phyloP scores from a whole-genome alignment of 75 land plant species.

The Selaginella tamariscina region DNA sequence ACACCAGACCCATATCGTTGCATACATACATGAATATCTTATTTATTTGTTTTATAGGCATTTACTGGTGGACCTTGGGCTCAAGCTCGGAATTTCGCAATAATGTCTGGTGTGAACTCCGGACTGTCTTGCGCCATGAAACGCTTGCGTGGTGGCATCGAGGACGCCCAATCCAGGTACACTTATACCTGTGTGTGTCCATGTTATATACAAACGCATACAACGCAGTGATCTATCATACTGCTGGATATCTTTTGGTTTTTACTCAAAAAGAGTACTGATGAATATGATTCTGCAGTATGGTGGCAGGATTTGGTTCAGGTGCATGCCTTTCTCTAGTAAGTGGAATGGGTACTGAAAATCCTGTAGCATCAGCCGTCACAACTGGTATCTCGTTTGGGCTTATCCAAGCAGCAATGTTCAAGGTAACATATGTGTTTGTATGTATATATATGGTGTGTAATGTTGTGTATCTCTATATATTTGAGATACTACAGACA shows the following conservation, averaged over 20 bases:
- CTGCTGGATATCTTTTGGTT: neutral
- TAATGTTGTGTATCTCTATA: too few relatives aligned
- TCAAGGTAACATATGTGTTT: constrained; percentile 44
- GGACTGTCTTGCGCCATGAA: constrained; percentile 80
- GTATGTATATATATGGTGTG: too few relatives aligned
- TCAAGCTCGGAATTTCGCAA: constrained; percentile 95
- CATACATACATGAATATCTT: neutral
- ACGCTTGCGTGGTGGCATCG: constrained; percentile 64
- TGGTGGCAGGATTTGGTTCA: constrained; percentile 92
- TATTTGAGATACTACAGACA: too few relatives aligned
- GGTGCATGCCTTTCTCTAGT: constrained; percentile 83
- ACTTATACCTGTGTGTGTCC: neutral
- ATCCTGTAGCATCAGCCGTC: constrained; percentile 45
- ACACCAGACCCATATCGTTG: too few relatives aligned
- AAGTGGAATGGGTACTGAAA: constrained; percentile 80
- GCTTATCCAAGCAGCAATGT: constrained; percentile 67
- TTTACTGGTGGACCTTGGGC: constrained; percentile 71
- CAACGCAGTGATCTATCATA: neutral
- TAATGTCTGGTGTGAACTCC: constrained; percentile 89
- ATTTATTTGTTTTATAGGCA: constrained; percentile 38
- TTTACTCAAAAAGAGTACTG: neutral
- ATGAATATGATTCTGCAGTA: constrained; percentile 40
- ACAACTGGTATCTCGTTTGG: constrained; percentile 77
- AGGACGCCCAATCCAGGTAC: constrained; percentile 74
- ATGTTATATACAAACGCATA: neutral